Conservation (phyloP, 2,329 filamentous ascomycete genomes). For the Xylaria digitata region DNA sequence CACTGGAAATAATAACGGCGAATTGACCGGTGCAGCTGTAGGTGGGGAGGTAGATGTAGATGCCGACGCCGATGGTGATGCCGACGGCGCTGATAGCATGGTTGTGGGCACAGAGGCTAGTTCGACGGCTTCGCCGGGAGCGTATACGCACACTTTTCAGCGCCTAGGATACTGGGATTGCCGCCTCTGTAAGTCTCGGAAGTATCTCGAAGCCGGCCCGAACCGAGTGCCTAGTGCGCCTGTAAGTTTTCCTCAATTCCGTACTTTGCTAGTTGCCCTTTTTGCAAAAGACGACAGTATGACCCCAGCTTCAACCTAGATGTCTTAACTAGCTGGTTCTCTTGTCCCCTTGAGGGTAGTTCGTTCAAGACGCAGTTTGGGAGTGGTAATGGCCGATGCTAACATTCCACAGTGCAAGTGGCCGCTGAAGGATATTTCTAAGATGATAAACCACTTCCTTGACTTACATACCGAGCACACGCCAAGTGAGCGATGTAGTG, state of each 20-base stretch:
- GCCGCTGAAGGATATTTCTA: slow-evolving; percentile 60
- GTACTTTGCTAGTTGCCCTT: not conserved
- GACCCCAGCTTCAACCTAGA: not conserved
- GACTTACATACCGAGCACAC: slow-evolving; percentile 60
- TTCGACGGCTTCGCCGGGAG: slow-evolving; percentile 30
- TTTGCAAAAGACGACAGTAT: not conserved
- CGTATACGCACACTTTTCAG: slow-evolving; percentile 47
- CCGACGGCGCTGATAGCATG: slow-evolving; percentile 31
- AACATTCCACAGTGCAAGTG: slow-evolving; percentile 50
- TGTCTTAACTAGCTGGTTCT: not conserved
- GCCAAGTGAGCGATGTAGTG: slow-evolving; percentile 55
- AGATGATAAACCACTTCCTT: slow-evolving; percentile 60
- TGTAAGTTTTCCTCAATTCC: slow-evolving; percentile 40
- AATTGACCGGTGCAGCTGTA: slow-evolving; percentile 34
- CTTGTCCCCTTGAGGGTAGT: too few species aligned
- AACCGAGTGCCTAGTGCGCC: slow-evolving; percentile 57
- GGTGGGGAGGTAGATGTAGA: slow-evolving; percentile 15
- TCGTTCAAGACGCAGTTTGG: too few species aligned
- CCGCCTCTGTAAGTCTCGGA: slow-evolving; percentile 57
- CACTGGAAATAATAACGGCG: slow-evolving; percentile 32
- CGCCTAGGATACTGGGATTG: slow-evolving; percentile 62
- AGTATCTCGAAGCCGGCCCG: slow-evolving; percentile 56
- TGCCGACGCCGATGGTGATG: slow-evolving; percentile 12
- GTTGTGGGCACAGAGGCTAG: slow-evolving; percentile 12
- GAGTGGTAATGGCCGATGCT: slow-evolving; percentile 11